Conservation (phyloP, 2,329 filamentous ascomycete genomes). For the Epicoccum sorghinum region DNA sequence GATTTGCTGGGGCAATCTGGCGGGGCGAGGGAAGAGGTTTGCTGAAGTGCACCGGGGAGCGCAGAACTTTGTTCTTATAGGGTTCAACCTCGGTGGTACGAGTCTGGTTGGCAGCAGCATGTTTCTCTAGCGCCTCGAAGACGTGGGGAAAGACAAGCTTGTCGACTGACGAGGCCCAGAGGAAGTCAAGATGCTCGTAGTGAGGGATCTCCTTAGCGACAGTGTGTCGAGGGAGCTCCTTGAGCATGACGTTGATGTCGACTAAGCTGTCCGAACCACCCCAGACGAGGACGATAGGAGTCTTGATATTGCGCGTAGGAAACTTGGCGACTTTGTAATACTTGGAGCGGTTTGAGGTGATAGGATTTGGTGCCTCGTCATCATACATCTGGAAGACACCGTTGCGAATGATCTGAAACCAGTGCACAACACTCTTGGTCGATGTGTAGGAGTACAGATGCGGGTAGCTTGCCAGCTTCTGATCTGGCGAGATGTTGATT, state of each 20-base stretch:
- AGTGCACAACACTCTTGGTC: conserved; percentile 96
- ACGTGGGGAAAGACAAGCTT: conserved; percentile 87
- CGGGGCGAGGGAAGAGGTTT: conserved; percentile 35
- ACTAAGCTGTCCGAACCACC: conserved; percentile 93
- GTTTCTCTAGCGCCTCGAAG: conserved; percentile 82
- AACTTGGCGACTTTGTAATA: conserved; percentile 98
- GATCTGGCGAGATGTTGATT: conserved; percentile 79
- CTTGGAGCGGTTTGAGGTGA: conserved; percentile 73
- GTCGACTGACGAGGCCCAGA: conserved; percentile 90
- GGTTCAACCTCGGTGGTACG: neutral
- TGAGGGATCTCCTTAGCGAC: conserved; percentile 85
- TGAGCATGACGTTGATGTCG: conserved; percentile 90
- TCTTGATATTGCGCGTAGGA: conserved; percentile 95
- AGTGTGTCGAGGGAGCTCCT: conserved; percentile 83
- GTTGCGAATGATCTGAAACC: conserved; percentile 99
- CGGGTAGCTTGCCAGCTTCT: conserved; percentile 94
- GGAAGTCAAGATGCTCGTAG: conserved; percentile 95
- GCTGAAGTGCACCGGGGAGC: conserved; percentile 37
- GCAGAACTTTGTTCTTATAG: conserved; percentile 32
- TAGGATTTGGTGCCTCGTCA: conserved; percentile 82
- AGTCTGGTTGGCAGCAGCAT: conserved; percentile 38
- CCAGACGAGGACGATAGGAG: conserved; percentile 90
- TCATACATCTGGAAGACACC: conserved; percentile 98
- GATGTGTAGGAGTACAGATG: conserved; percentile 97
- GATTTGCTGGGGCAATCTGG: conserved; percentile 21